Conservation (phyloP, 1,139 yeast genomes). For the Yamadazyma dushanensis region DNA sequence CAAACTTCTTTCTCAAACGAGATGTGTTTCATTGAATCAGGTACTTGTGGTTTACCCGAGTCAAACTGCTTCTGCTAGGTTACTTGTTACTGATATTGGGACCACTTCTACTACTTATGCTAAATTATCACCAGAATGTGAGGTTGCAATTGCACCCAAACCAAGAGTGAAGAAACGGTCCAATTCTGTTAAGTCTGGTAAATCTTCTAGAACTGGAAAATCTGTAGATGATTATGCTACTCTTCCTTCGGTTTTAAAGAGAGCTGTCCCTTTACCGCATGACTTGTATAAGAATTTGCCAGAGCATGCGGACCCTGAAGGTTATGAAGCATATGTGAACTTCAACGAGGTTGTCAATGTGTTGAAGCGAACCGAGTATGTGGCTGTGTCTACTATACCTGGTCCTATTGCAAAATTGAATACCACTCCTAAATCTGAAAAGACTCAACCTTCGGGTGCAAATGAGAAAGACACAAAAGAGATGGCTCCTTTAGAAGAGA, state of each 20-base stretch:
- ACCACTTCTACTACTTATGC: conserved; percentile 51
- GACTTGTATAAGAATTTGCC: conserved; percentile 26
- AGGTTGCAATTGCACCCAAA: conserved; percentile 83
- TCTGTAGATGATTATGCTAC: conserved; percentile 27
- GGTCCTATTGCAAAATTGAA: conserved; percentile 45
- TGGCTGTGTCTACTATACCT: conserved; percentile 57
- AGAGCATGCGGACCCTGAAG: conserved; percentile 18
- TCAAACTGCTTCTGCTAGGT: conserved; percentile 60
- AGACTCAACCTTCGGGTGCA: conserved; percentile 7
- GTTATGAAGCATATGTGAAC: conserved; percentile 48
- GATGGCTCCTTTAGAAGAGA: conserved; percentile 28
- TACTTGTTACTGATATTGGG: conserved; percentile 64
- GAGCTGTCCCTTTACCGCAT: conserved; percentile 63
- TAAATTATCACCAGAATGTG: conserved; percentile 68
- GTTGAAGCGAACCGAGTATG: conserved; percentile 37
- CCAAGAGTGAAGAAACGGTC: conserved; percentile 40
- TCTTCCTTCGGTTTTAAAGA: conserved; percentile 43
- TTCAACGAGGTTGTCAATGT: conserved; percentile 30
- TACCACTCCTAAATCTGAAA: conserved; percentile 15
- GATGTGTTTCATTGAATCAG: conserved; percentile 68
- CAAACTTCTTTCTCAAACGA: conserved; percentile 72
- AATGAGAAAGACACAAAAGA: conserved; percentile 11
- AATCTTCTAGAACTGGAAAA: conserved; percentile 31
- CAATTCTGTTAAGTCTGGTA: conserved; percentile 23
- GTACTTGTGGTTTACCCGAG: conserved; percentile 72